Conservation (phyloP, 805 yeast species). For the Candida sonorensis region DNA sequence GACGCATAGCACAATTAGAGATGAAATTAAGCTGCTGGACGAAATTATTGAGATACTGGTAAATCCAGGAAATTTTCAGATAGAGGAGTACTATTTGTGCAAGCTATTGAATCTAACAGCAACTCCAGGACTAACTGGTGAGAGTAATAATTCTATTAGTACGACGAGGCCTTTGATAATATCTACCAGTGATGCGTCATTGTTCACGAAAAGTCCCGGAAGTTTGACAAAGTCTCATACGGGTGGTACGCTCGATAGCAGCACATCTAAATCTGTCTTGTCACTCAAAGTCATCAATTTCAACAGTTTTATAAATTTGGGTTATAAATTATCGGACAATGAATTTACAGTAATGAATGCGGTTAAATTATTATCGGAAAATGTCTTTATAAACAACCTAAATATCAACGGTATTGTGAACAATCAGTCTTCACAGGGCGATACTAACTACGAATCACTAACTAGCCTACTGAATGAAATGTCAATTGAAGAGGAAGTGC, state of each 20-base stretch:
- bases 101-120: background rate
- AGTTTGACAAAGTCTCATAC: too few relatives aligned
- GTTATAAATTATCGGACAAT: slow-evolving; percentile 16
- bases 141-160: too few relatives aligned
- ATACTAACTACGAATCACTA: too few relatives aligned
- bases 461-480: too few relatives aligned
- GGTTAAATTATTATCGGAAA: slow-evolving; percentile 13
- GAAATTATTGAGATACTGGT: slow-evolving; percentile 19
- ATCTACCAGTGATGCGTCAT: slow-evolving; percentile 1
- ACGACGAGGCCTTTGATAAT: slow-evolving; percentile 3
- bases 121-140: too few relatives aligned
- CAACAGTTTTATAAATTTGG: slow-evolving; percentile 20
- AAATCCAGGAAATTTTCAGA: slow-evolving; percentile 13
- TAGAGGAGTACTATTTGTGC: slow-evolving; percentile 10
- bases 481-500: too few relatives aligned
- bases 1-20: too few relatives aligned
- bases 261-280: too few relatives aligned
- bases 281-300: slow-evolving; percentile 20
- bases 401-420: slow-evolving; percentile 5
- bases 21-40: slow-evolving; percentile 17
- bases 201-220: background rate
- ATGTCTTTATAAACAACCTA: slow-evolving; percentile 23
- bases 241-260: too few relatives aligned
- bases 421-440: too few relatives aligned
- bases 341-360: slow-evolving; percentile 4